A percentile compares a stretch with the other conserved stretches of the same genome.
Evolutionary conservation across 2,329 filamentous ascomycete genomes (phyloP).

Genomic region (Diaporthe sp.): DNA sequence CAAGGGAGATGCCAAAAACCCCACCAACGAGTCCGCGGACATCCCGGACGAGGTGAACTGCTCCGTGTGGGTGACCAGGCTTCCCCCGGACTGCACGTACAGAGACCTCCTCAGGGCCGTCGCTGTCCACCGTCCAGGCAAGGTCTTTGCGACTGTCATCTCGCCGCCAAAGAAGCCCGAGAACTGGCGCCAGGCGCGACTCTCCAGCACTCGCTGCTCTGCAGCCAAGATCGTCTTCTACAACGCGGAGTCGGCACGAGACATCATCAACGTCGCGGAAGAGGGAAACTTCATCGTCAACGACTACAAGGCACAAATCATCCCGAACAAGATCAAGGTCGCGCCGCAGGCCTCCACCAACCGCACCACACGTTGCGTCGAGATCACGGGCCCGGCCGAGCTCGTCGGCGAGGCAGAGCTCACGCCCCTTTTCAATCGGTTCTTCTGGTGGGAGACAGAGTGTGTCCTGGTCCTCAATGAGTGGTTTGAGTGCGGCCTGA

Average conservation of each 20-base stretch:
- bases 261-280: background rate
- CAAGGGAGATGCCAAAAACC: conserved; percentile 24
- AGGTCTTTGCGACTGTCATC: conserved; percentile 27
- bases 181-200: background rate
- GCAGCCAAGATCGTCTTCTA: conserved; percentile 36
- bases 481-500: fast-evolving
- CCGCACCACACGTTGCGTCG: conserved; percentile 15
- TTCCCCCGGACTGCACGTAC: conserved; percentile 13
- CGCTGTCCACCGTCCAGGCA: background rate
- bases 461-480: background rate
- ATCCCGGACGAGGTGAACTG: conserved; percentile 30
- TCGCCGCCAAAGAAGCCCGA: background rate
- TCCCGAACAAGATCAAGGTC: conserved; percentile 15
- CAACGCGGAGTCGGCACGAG: background rate
- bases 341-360: background rate
- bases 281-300: background rate
- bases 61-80: conserved; percentile 27
- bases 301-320: background rate
- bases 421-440: background rate
- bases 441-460: conserved; percentile 24
- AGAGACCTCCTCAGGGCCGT: conserved; percentile 4
- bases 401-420: conserved; percentile 11
- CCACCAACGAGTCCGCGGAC: conserved; percentile 30
- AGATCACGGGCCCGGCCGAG: background rate
- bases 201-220: background rate